Conservation (phyloP, 2,329 filamentous ascomycete species). For the Claviceps sp. region DNA sequence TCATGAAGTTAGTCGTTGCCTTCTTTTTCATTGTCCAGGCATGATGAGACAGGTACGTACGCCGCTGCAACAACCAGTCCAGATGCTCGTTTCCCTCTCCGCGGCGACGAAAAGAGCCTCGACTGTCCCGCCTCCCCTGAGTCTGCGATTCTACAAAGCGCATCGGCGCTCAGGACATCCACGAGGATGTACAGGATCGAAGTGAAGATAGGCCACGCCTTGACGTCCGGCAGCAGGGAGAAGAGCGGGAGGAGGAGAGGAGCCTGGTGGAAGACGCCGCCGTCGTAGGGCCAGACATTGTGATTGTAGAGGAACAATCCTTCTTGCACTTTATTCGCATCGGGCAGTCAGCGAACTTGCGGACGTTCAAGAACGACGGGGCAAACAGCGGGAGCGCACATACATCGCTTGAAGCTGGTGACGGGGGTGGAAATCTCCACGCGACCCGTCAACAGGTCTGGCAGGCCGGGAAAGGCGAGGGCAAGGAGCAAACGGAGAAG, state of each 20-base stretch:
- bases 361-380: not conserved
- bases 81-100: conserved; percentile 61
- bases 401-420: conserved; percentile 94
- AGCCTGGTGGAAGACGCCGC: conserved; percentile 70
- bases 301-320: conserved; percentile 91
- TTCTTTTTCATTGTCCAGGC: not conserved
- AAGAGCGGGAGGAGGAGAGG: conserved; percentile 86
- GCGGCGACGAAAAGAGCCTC: conserved; percentile 62
- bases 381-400: conserved; percentile 18
- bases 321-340: conserved; percentile 60
- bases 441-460: conserved; percentile 73
- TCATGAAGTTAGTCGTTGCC: not conserved
- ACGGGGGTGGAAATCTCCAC: conserved; percentile 96
- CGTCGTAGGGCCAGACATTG: conserved; percentile 94
- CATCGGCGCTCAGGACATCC: conserved; percentile 71
- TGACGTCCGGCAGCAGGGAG: conserved; percentile 65
- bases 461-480: conserved; percentile 66
- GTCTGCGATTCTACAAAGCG: conserved; percentile 65
- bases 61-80: conserved; percentile 65
- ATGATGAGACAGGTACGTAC: conserved; percentile 30
- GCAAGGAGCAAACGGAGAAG: conserved; percentile 70
- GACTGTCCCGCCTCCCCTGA: conserved; percentile 68
- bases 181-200: conserved; percentile 67
- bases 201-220: conserved; percentile 56
- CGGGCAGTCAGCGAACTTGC: no score